phyloP scores from a whole-genome alignment of 1,284 basidiomycete genomes.

The Pascua guehoae region DNA sequence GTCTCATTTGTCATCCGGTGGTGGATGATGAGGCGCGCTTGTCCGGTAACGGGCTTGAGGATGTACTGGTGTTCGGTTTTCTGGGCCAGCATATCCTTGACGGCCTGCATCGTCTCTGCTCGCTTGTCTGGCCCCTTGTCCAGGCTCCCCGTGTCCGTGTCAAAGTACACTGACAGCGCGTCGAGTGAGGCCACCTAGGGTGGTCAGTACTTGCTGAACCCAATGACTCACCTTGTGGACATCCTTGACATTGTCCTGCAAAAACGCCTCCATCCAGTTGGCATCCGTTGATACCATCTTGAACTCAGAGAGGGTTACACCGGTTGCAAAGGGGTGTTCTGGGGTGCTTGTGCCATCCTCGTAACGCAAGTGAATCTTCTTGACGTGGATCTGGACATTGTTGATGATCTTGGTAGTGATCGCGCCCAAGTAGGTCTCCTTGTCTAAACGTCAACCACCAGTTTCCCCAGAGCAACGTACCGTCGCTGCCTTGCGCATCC shows the following conservation, averaged over 20 bases:
- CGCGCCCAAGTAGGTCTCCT: conserved; percentile 73
- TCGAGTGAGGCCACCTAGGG: conserved; percentile 74
- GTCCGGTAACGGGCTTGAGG: conserved; percentile 91
- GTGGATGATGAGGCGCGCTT: conserved; percentile 85
- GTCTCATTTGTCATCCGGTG: conserved; percentile 67
- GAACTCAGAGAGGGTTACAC: conserved; percentile 87
- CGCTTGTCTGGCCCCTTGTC: conserved; percentile 57
- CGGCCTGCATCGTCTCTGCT: conserved; percentile 69
- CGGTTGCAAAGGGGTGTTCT: conserved; percentile 93
- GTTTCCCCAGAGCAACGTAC: conserved; percentile 16
- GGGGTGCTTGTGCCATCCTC: conserved; percentile 94
- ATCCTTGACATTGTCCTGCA: conserved; percentile 80
- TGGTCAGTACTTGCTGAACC: conserved; percentile 27
- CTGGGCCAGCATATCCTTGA: conserved; percentile 70
- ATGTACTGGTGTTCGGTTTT: conserved; percentile 81
- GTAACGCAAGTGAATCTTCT: conserved; percentile 92
- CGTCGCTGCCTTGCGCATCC: conserved; percentile 45
- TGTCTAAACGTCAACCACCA: conserved; percentile 48
- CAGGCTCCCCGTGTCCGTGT: conserved; percentile 84
- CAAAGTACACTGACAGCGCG: conserved; percentile 90
- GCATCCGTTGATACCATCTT: conserved; percentile 90
- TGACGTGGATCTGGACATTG: conserved; percentile 92
- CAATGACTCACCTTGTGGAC: conserved; percentile 70
- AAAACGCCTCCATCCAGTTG: conserved; percentile 90
- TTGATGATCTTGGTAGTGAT: conserved; percentile 89